Base-by-base conservation (phyloP, 2,329 filamentous ascomycete genomes). In the Geosmithia putterillii region DNA sequence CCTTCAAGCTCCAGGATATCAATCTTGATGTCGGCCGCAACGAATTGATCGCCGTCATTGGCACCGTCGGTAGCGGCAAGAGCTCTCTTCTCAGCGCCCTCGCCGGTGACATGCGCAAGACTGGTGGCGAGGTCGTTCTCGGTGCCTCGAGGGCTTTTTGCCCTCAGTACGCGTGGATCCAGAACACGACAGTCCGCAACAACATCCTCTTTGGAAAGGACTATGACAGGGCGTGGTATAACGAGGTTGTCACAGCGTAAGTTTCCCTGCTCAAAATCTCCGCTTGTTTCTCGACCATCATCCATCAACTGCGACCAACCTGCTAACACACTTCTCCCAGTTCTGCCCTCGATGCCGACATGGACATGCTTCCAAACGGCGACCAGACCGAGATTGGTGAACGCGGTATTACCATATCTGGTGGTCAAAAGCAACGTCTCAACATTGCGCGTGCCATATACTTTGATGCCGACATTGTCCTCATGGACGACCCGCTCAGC, bases 161-260 rank as follows among this genome's bases (percentile, higher is more conserved):
- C 51, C 90, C 90, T 0, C 90, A 98, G 57, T 95, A 95, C 56
- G 86, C 92, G 0, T 98, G 92, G 92, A 95, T 98, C 41, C 90
- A 96, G 57, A 96, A 96, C 55, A 74, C 87, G 0, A 86, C 83
- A 1, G 75, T 96, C 3, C 80, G 79, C 48, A 79, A 95, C 28
- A 98, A 98, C 54, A 94, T 98, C 46, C 63, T 87, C 0, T 96
- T 96, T 54, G 90, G 90, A 10, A 90, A 87, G 51, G 74, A 79
- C 0, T 76, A 83, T 63, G 72, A 94, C 42, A 72, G 72, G 45
- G 65, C 67, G 3, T 95, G 90, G 89, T 94, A 95, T 55, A 73
- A 82, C 38, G 65, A 83, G 42, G 88, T 95, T n/a, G 71, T 95
- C 25, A 75, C 83, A 57, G 86, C 87, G 65, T 70, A 67, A 73